A percentile compares a stretch with the other conserved stretches of the same genome.
Evolutionary conservation across 495 filamentous ascomycete genomes (phyloP).

Genomic region (Evernia prunastri): DNA sequence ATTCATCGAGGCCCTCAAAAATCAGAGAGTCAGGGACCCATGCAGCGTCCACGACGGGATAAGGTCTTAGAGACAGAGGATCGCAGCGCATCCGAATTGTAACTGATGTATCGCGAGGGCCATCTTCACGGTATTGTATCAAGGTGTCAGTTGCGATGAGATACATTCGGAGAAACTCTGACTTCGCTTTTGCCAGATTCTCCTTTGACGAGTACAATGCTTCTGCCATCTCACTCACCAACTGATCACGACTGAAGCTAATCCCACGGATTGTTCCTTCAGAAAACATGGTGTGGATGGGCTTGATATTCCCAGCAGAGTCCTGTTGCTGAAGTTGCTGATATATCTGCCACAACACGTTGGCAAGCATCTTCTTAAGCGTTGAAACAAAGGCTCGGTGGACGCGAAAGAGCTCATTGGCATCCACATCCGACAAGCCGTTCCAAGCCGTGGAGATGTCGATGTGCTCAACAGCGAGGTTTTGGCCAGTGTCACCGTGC

Average conservation of each 20-base stretch:
- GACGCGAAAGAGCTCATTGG: slow-evolving; percentile 20
- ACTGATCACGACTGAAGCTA: slow-evolving; percentile 16
- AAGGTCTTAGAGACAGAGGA: not conserved
- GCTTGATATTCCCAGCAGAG: slow-evolving; percentile 1
- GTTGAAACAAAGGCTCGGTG: slow-evolving; percentile 18
- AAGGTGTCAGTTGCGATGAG: slow-evolving; percentile 19
- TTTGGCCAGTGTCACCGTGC: not conserved
- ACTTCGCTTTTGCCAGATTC: slow-evolving; percentile 3
- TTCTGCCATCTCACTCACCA: slow-evolving; percentile 16
- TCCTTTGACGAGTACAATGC: slow-evolving; percentile 12
- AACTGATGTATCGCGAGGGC: slow-evolving; percentile 12
- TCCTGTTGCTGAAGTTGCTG: slow-evolving; percentile 9
- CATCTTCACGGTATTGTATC: not conserved
- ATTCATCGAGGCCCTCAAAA: slow-evolving; percentile 13
- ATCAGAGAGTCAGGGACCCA: slow-evolving; percentile 19
- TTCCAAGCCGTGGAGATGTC: slow-evolving; percentile 25
- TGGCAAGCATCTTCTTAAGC: slow-evolving; percentile 21
- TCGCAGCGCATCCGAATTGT: slow-evolving; percentile 6
- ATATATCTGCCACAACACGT: slow-evolving; percentile 16
- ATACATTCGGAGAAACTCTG: slow-evolving; percentile 18
- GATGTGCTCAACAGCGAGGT: slow-evolving; percentile 19
- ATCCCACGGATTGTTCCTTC: slow-evolving; percentile 9
- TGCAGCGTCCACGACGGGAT: slow-evolving; percentile 17
- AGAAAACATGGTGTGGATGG: slow-evolving; percentile 9
- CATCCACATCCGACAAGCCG: slow-evolving; percentile 18